Evolutionary conservation across 352 stramenopile species (phyloP), one percentile per base, ranked within the genome.

Genomic region (Elongisporangium anandrum): DNA sequence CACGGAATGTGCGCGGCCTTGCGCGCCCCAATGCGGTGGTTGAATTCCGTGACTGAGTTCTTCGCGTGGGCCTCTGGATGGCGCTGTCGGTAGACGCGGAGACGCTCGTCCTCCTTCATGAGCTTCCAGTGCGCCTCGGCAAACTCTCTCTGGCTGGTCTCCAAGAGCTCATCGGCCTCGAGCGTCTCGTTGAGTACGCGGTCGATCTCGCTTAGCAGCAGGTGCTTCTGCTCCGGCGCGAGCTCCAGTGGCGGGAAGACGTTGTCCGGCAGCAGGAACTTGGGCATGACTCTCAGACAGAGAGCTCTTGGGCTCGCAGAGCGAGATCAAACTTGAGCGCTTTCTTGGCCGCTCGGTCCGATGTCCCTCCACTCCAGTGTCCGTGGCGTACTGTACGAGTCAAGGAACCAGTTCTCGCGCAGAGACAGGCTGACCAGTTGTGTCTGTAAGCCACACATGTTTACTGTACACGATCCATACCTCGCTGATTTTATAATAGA

Each of bases 101-200:
- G 22, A 16, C 60, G 53, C n/a, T 65, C 60, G 22, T 65, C 60
- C 13, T 21, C n/a, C 22, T 55, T 54, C 48, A 65, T 55, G 26
- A 20, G 47, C 22, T 61, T 56, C 60, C 60, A 65, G 2, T 65
- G 48, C 22, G 49, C 21, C 20, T 50, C 49, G 29, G 54, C 20
- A 10, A 65, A 56, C 15, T 23, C 24, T 15, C 50, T 34, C 16
- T 55, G 49, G 20, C 13, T 24, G 17, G 53, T 54, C 24, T 56
- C 19, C 34, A 65, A 65, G 15, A 10, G 19, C 22, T 61, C 60
- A 52, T 65, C 60, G 53, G 16, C 26, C 17, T 17, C 19, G 20
- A 65, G 51, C 54, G 60, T 65, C 53, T 65, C 60, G 49, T 65
- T 55, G 21, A 65, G 60, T 49, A 65, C 60, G 21, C 50, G 34